Conservation (phyloP, 2,329 filamentous ascomycete species). For the Colletotrichum liriopes region DNA sequence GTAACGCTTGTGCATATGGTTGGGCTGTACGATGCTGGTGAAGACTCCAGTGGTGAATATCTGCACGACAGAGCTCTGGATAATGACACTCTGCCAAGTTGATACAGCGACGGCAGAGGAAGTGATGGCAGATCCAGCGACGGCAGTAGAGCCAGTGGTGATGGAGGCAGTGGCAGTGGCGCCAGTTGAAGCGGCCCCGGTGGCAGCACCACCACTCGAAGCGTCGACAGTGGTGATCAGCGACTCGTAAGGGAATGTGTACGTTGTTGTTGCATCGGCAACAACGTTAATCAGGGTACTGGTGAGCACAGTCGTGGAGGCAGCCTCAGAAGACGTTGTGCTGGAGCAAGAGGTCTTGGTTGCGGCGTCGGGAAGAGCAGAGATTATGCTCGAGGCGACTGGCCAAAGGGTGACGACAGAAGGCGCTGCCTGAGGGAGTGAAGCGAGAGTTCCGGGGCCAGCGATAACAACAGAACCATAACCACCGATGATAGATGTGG, state of each 20-base stretch:
- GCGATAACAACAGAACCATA: slow-evolving; percentile 10
- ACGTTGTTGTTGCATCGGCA: slow-evolving; percentile 57
- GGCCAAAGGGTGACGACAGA: slow-evolving; percentile 36
- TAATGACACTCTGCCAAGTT: slow-evolving; percentile 46
- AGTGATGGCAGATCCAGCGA: not conserved
- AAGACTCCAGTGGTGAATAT: slow-evolving; percentile 18
- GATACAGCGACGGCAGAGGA: slow-evolving; percentile 46
- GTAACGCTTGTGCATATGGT: slow-evolving; percentile 22
- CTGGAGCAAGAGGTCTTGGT: slow-evolving; percentile 27
- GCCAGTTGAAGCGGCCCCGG: slow-evolving; percentile 43
- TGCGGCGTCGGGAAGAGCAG: slow-evolving; percentile 10
- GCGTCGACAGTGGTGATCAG: slow-evolving; percentile 36
- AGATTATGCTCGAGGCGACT: not conserved
- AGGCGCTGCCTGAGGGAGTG: not conserved
- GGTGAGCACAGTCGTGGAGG: slow-evolving; percentile 49
- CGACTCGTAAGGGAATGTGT: slow-evolving; percentile 48
- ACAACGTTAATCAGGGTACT: slow-evolving; percentile 59
- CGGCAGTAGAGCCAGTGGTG: slow-evolving; percentile 2
- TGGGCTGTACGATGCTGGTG: slow-evolving; percentile 16
- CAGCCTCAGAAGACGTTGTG: not conserved
- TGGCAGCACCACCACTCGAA: slow-evolving; percentile 48
- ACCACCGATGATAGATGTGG: not conserved
- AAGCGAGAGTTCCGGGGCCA: not conserved
- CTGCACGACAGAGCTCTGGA: slow-evolving; percentile 29
- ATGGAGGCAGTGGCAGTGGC: slow-evolving; percentile 1